Evolutionary conservation across 768 basidiomycete genomes (phyloP), one percentile per base, ranked within the genome.

Genomic region (Amanita rubescens): DNA sequence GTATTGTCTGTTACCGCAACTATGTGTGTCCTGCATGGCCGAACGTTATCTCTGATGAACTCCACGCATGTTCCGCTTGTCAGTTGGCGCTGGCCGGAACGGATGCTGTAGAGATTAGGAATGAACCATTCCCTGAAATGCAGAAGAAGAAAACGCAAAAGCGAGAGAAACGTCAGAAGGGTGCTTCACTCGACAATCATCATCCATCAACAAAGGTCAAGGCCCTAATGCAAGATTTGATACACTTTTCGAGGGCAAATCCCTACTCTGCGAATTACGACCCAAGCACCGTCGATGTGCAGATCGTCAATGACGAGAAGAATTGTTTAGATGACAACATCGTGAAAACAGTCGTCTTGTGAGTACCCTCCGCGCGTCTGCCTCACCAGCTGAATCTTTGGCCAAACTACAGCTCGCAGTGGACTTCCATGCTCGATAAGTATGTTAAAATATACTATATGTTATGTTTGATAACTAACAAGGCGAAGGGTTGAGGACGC

Each of bases 331-430:
- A 87, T 48, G 84, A 87, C 43, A 82, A 81, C 3, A 63, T 82
- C 32, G 72, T 87, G 49, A 98, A 99, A 74, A 94, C 92, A 3
- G 87, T 98, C 38, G 94, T 98, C 49, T 98, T 98, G 90, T 97
- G 66, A 68, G 93, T 79, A 41, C n/a, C 45, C 49, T 30, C 12
- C 7, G 15, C 22, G 20, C 44, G 50, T 39, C 55, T 45, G 59
- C 56, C 48, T 61, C 19, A 51, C 59, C 51, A 55, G n/a, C 48
- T 37, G 56, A 51, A n/a, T 47, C 11, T 60, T 64, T 24, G 60
- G 44, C 33, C 34, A 24, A 42, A 52, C 48, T 39, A 44, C 64
- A 94, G 91, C 68, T 94, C 91, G 5, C 92, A 94, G 65, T 95
- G 93, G 92, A 95, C 92, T 3, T 78, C 80, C 33, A 94, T 94